Base-by-base conservation (phyloP, 495 filamentous ascomycete genomes). In the Aspergillus indologenus region DNA sequence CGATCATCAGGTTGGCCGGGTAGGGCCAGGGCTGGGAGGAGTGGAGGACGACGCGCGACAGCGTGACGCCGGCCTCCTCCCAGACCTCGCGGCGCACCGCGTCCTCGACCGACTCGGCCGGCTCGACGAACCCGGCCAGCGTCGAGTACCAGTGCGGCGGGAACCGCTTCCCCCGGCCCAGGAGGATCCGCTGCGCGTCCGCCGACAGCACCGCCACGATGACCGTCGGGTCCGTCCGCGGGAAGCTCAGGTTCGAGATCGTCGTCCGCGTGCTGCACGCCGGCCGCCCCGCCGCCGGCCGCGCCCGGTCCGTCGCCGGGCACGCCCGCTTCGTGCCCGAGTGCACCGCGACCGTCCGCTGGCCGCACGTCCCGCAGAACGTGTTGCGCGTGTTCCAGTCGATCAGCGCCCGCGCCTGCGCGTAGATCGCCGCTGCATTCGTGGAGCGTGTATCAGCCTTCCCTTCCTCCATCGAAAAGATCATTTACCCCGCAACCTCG, bases 361-460 rank as follows among this genome's bases (percentile, higher is more conserved):
- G 79, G 31, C 94, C 93, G 75, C 94, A 96, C 54, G 85, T 85
- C 11, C 85, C 90, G 73, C 94, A 98, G 76, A 91, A 98, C 40
- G 85, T 90, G 68, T 96, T 97, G 47, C 93, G 88, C 50, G 79
- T 82, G 73, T 98, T 98, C 94, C 94, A 98, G 75, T 98, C 94
- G 26, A 93, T 69, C 42, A 96, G 74, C n/a, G 90, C 86, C 62
- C 93, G 88, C 3, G 91, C 89, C 67, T 94, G 88, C n/a, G 90
- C 95, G 67, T 90, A 92, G 45, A 95, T 90, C 56, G 92, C 92
- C 58, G 91, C 93, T 92, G 60, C 6, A 15, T 55, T 22, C 26
- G 59, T 63, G 42, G 69, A n/a, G n/a, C n/a, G n/a, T n/a, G n/a
- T n/a, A n/a, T n/a, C n/a, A n/a, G n/a, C n/a, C n/a, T n/a, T n/a